Percentiles rank a stretch among this genome's conserved stretches.
These are phyloP conservation scores for Amesomyces nigricolor DNA, from an alignment of 2,329 filamentous ascomycete species.

Conservation along the genomic window DNA sequence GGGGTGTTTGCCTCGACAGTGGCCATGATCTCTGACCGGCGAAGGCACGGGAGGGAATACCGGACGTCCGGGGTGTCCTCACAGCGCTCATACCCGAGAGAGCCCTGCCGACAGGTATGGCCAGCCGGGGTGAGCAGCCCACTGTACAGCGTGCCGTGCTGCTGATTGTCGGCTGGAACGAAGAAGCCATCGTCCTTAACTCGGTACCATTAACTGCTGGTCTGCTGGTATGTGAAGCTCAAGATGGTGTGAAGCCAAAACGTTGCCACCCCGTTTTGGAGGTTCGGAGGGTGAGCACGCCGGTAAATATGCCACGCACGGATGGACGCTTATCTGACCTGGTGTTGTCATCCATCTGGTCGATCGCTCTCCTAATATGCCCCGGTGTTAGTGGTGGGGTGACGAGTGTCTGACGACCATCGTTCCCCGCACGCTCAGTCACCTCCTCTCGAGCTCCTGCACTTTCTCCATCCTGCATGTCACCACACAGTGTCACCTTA, in stretches of 20 bases:
- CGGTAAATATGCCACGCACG: neutral
- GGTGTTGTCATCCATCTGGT: constrained; percentile 7
- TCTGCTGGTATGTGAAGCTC: neutral
- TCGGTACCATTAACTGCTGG: neutral
- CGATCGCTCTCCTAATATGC: neutral
- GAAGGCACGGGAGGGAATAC: neutral
- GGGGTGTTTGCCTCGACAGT: neutral
- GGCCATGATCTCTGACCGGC: neutral
- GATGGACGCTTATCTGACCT: neutral
- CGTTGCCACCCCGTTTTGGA: neutral
- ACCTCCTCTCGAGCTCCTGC: neutral
- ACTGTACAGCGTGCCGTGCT: constrained; percentile 1
- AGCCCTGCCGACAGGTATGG: neutral
- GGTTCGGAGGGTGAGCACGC: neutral
- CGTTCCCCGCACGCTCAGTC: constrained; percentile 8
- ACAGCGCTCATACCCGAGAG: neutral
- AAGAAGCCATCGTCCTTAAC: neutral
- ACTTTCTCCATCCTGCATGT: neutral
- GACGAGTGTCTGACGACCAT: constrained; percentile 19
- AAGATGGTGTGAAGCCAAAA: neutral
- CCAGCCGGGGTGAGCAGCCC: neutral
- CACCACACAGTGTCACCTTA: neutral
- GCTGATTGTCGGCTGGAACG: neutral
- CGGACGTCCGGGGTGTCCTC: neutral
- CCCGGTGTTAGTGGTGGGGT: constrained; percentile 6